Evolutionary conservation across 345 rosid genomes (phyloP).

Genomic region (Tarenaya hassleriana): DNA sequence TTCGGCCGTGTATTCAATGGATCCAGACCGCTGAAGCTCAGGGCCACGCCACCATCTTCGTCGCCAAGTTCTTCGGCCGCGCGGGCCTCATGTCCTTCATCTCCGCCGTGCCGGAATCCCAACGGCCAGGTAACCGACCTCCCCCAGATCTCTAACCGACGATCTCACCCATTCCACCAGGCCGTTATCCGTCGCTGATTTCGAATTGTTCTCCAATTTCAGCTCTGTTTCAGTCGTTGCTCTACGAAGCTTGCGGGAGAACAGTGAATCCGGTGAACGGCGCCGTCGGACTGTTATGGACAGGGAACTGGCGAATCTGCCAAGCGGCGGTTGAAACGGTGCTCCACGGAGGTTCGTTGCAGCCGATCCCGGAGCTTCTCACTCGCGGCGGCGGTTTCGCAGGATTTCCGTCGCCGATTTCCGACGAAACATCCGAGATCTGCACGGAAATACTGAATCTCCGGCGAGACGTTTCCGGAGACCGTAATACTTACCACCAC

Average conservation of each 20-base stretch:
- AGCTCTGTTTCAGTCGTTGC: slow-evolving; percentile 65
- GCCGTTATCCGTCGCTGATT: slow-evolving; percentile 8
- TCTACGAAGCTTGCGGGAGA: slow-evolving; percentile 64
- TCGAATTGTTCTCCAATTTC: slow-evolving; percentile 10
- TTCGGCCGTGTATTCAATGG: slow-evolving; percentile 62
- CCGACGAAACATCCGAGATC: slow-evolving; percentile 63
- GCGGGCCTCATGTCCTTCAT: slow-evolving; percentile 76
- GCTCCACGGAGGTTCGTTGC: slow-evolving; percentile 48
- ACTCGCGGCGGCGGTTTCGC: slow-evolving; percentile 7
- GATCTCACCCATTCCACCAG: background rate
- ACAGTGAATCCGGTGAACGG: slow-evolving; percentile 65
- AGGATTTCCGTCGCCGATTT: slow-evolving; percentile 28
- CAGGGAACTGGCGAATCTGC: slow-evolving; percentile 59
- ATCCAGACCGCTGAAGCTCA: slow-evolving; percentile 58
- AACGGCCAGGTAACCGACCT: slow-evolving; percentile 45
- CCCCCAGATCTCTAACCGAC: background rate
- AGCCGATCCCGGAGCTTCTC: slow-evolving; percentile 34
- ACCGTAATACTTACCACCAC: slow-evolving; percentile 32
- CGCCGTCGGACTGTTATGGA: slow-evolving; percentile 64
- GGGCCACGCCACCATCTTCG: slow-evolving; percentile 79
- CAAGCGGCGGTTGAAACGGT: slow-evolving; percentile 59
- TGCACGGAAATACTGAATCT: slow-evolving; percentile 50
- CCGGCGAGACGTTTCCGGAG: slow-evolving; percentile 25
- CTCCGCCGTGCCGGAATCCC: slow-evolving; percentile 56
- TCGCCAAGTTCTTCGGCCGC: slow-evolving; percentile 91